Evolutionary conservation across 495 filamentous ascomycete species (phyloP), one percentile per base, ranked within the genome.

Genomic region (Usnea hakonensis): DNA sequence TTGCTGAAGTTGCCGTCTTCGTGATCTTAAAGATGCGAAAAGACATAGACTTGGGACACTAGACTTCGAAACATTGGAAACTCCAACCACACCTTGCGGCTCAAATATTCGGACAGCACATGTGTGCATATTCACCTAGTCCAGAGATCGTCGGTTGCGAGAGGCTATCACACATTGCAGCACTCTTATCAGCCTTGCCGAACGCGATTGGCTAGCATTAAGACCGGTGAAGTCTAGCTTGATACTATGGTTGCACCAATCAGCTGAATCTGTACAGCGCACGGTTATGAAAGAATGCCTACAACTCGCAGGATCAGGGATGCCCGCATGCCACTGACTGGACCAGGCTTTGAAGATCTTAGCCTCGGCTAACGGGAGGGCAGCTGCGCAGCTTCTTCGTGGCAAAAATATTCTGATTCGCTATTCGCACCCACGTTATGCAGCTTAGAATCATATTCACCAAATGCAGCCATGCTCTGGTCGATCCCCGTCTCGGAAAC

Each of bases 391-490:
- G 21, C 21, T 28, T 48, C 23, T 26, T 28, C n/a, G 44, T 48
- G 21, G n/a, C n/a, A 26, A n/a, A 41, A 48, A 48, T 28, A 23
- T 10, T 48, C 23, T 48, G 9, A 48, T 48, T 48, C 4, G 44
- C 28, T 21, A 9, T 11, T 5, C 11, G 23, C 11, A 13, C 21
- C 9, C 9, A 23, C 21, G 4, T 48, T 13, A 26, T 48, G 23
- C 44, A 48, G 44, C 44, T 6, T n/a, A 28, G 44, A 48, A 28
- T 48, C 44, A 48, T 48, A 9, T 48, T 26, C 28, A 26, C 44
- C 44, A 28, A 48, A 48, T 48, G 44, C 44, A 48, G 44, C 21
- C 13, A 48, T 48, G 44, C 44, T 48, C 44, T 48, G 44, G 44
- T 48, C 21, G 23, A 48, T 48, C 44, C 23, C 44, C 28, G 23